Percentiles rank a stretch among this genome's conserved stretches.
Evolutionary conservation across 257 asterid species (phyloP).

Genomic region (Leonotis leonurus): DNA sequence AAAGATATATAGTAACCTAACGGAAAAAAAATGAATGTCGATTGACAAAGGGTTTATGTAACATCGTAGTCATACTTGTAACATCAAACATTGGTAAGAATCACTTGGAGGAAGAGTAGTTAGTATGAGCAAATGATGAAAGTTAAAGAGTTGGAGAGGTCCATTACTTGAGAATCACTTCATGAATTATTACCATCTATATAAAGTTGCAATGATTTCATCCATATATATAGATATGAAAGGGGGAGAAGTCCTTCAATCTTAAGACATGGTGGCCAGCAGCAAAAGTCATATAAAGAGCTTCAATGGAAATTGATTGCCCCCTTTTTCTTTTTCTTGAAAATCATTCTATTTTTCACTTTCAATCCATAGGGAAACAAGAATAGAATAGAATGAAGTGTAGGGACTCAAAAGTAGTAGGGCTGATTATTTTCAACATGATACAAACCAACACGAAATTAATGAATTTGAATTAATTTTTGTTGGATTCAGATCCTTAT

Average conservation of each 20-base stretch:
- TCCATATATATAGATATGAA: not conserved
- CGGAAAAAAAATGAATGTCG: not conserved
- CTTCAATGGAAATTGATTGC: constrained; percentile 8
- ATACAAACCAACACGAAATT: too few relatives aligned
- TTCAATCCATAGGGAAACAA: not conserved
- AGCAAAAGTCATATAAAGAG: constrained; percentile 10
- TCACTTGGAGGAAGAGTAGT: not conserved
- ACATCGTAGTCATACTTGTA: not conserved
- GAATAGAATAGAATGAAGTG: not conserved
- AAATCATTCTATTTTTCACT: constrained; percentile 2
- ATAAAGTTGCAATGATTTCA: constrained; percentile 15
- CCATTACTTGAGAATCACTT: constrained; percentile 26
- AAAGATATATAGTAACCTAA: too few relatives aligned
- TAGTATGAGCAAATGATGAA: constrained; percentile 17
- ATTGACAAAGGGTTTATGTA: not conserved
- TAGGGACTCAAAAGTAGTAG: constrained; percentile 9
- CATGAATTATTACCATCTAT: constrained; percentile 7
- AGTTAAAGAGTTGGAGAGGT: constrained; percentile 4
- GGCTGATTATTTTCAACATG: too few relatives aligned
- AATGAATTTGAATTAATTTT: too few relatives aligned
- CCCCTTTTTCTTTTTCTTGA: constrained; percentile 12
- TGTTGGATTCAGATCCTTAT: too few relatives aligned
- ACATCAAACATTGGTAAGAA: not conserved
- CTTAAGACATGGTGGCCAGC: constrained; percentile 19
- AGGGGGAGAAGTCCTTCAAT: constrained; percentile 18